Conservation (phyloP, 305 asterid species). For the Salvia sclarea region DNA sequence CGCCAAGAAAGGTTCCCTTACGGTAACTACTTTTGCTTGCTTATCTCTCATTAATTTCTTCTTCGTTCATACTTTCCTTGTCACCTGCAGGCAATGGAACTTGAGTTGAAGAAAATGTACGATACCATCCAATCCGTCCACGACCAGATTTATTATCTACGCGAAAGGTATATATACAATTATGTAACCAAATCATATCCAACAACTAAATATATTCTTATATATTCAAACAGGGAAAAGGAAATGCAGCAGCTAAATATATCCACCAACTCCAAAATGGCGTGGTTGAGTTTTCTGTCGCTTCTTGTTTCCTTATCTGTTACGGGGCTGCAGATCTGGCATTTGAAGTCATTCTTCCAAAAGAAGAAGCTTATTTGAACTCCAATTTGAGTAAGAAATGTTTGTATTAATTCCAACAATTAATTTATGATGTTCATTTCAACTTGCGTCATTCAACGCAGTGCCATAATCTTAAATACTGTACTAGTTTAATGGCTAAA, state of each 20-base stretch:
- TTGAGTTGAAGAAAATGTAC: constrained; percentile 74
- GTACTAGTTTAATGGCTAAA: too few species aligned
- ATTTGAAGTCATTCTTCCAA: constrained; percentile 83
- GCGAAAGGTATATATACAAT: constrained; percentile 54
- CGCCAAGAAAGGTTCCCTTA: constrained; percentile 86
- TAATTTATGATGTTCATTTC: too few species aligned
- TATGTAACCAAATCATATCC: too few species aligned
- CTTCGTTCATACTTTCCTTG: neutral
- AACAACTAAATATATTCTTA: too few species aligned
- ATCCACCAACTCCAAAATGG: constrained; percentile 77
- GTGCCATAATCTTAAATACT: too few species aligned
- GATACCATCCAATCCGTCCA: constrained; percentile 71
- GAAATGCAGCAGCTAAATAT: constrained; percentile 79
- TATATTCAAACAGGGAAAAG: constrained; percentile 78
- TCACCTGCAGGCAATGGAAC: constrained; percentile 74
- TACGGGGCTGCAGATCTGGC: constrained; percentile 78
- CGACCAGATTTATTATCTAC: constrained; percentile 84
- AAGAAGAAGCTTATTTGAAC: constrained; percentile 85
- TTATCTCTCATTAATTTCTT: too few species aligned
- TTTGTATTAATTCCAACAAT: too few species aligned
- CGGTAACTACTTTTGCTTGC: constrained; percentile 43
- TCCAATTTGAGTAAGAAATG: too few species aligned
- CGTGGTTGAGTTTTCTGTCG: constrained; percentile 67
- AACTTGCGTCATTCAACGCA: too few species aligned
- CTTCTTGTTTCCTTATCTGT: constrained; percentile 61